Evolutionary conservation across 139 green algal species (phyloP), one percentile per base, ranked within the genome.

Genomic region (Chlamydomonas incerta): DNA sequence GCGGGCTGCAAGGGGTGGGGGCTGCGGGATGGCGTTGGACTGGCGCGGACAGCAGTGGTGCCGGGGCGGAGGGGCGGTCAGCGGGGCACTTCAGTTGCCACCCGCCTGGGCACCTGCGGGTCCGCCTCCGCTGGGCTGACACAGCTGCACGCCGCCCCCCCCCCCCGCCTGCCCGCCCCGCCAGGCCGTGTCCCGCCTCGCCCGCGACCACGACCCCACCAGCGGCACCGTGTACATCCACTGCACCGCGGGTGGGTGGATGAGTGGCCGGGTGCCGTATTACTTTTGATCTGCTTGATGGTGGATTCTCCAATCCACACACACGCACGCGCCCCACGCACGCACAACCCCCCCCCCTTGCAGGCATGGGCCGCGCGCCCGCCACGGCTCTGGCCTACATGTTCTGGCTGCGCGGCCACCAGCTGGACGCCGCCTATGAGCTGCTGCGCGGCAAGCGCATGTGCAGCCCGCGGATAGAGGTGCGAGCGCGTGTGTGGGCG

Each of bases 311-410:
- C n/a, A n/a, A n/a, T n/a, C 57, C 23, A 63, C 57, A 24, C 57
- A 29, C 57, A 63, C 57, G 3, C 20, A 6, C 2, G 21, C 21
- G 52, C 52, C n/a, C n/a, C n/a, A n/a, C n/a, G n/a, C n/a, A n/a
- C n/a, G n/a, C n/a, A n/a, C n/a, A n/a, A 5, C 62, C 31, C 15
- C 8, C 41, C 50, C 34, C 68, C 60, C 41, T 57, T 69, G 58
- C 91, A 92, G 97, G 97, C 31, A 88, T 99, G 86, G 97, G 97
- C 0, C 92, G 97, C 9, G 97, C 97, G 2, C 97, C 97, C 23
- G 97, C 94, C 34, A 93, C 94, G 10, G 97, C 97, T 0, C 89
- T 99, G 71, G 96, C 95, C 18, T 98, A 97, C 91, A 98, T 98
- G 95, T 95, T 94, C 90, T 98, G 96, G 96, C 89, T 96, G 65